A percentile compares a stretch with the other conserved stretches of the same genome.
These are phyloP conservation scores for Aechmea fasciata DNA, from an alignment of 176 grass and related monocot genomes.

Conservation along the genomic window DNA sequence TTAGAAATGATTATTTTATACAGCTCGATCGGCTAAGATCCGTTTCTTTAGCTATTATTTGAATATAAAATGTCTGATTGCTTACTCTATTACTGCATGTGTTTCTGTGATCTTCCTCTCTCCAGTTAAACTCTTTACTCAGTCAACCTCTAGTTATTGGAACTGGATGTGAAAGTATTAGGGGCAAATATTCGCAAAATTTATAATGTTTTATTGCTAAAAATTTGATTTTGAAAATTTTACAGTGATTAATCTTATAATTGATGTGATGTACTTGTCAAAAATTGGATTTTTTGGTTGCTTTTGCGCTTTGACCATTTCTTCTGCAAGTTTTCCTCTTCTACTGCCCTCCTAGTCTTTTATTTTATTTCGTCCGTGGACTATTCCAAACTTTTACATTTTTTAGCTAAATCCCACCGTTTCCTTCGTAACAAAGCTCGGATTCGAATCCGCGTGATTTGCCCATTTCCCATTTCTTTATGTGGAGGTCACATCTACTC, in stretches of 20 bases:
- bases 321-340: neutral
- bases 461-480: neutral
- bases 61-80: constrained; percentile 6
- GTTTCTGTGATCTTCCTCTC: neutral
- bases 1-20: constrained; percentile 10
- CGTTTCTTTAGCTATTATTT: constrained; percentile 17
- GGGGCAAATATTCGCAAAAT: too few species aligned
- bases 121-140: constrained; percentile 12
- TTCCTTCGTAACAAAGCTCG: neutral
- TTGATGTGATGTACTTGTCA: too few species aligned
- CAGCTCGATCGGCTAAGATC: constrained; percentile 13
- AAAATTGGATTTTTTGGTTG: neutral
- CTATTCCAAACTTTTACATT: too few species aligned
- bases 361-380: too few species aligned
- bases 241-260: too few species aligned
- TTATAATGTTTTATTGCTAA: too few species aligned
- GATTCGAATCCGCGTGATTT: neutral
- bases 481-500: neutral
- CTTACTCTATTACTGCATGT: neutral
- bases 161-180: too few species aligned
- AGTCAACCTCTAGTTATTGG: constrained; percentile 19
- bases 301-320: neutral
- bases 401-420: too few species aligned
- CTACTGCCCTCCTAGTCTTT: neutral
- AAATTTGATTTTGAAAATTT: too few species aligned